Evolutionary conservation across 345 rosid genomes (phyloP).

Genomic region (Eucalyptus cladocalyx): DNA sequence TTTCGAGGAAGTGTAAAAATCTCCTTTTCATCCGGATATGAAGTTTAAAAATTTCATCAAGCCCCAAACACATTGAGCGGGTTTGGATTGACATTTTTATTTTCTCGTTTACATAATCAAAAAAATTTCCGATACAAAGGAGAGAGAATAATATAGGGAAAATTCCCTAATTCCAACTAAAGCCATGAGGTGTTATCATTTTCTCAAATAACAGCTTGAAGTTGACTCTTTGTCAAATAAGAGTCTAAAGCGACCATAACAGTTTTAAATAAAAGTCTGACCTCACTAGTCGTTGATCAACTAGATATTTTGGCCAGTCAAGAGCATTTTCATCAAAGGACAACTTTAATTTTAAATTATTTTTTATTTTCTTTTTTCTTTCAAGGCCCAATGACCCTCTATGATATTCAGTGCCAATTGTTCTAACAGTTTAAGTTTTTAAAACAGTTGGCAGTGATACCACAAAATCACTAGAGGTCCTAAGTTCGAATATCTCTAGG

Average conservation of each 20-base stretch:
- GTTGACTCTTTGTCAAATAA: no score
- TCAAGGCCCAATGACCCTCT: not conserved
- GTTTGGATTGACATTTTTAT: no score
- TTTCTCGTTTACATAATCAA: no score
- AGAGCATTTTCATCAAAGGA: not conserved
- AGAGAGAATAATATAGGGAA: not conserved
- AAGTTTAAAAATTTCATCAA: not conserved
- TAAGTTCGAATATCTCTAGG: no score
- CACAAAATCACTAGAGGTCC: no score
- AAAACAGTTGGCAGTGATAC: fast-evolving
- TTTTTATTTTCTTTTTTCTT: no score
- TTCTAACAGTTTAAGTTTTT: no score
- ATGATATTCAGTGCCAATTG: fast-evolving
- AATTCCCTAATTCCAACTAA: no score
- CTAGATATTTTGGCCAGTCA: not conserved
- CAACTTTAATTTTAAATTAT: not conserved
- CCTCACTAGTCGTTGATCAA: fast-evolving
- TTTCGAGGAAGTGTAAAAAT: not conserved
- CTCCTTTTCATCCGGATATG: not conserved
- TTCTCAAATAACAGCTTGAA: no score
- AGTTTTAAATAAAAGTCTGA: no score
- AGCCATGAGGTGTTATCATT: no score
- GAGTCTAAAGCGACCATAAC: no score
- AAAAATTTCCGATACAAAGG: not conserved
- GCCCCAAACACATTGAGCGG: not conserved